A percentile compares a stretch with the other conserved stretches of the same genome.
Evolutionary conservation across 345 rosid species (phyloP).

Genomic region (Euphorbia peplus): DNA sequence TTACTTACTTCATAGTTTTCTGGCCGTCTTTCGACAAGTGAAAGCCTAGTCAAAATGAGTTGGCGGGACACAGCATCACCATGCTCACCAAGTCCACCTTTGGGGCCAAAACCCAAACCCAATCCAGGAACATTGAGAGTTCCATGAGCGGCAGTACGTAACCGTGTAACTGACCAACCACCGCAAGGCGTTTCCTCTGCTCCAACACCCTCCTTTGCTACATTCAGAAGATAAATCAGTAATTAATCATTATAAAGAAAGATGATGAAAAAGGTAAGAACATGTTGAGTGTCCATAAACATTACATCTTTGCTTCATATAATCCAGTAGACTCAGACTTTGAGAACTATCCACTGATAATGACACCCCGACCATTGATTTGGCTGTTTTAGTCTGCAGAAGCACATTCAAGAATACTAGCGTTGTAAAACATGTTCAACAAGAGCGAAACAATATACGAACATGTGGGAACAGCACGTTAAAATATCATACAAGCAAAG

Average conservation of each 20-base stretch:
- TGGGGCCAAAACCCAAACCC: slow-evolving; percentile 82
- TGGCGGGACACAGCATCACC: slow-evolving; percentile 92
- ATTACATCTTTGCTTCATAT: slow-evolving; percentile 76
- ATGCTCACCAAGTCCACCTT: slow-evolving; percentile 96
- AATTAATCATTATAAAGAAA: slow-evolving; percentile 5
- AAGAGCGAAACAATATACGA: not conserved
- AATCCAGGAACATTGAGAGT: slow-evolving; percentile 77
- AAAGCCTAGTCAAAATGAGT: slow-evolving; percentile 79
- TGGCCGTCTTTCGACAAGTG: slow-evolving; percentile 94
- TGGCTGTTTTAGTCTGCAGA: slow-evolving; percentile 88
- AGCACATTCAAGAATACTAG: slow-evolving; percentile 18
- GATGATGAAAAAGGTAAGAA: slow-evolving; percentile 6
- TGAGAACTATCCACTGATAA: slow-evolving; percentile 71
- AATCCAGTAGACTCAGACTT: slow-evolving; percentile 58
- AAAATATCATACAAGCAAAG: slow-evolving; percentile 4
- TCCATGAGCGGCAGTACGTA: slow-evolving; percentile 94
- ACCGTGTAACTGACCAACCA: slow-evolving; percentile 86
- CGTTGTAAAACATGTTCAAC: not conserved
- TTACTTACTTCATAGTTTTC: slow-evolving; percentile 99
- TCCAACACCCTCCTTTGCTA: slow-evolving; percentile 93
- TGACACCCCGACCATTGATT: slow-evolving; percentile 73
- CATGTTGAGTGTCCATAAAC: not conserved
- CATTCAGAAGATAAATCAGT: slow-evolving; percentile 11
- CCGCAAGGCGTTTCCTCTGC: slow-evolving; percentile 90
- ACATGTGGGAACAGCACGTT: not conserved